Base-by-base conservation (phyloP, 805 yeast species). In the Yarrowia sp. region DNA sequence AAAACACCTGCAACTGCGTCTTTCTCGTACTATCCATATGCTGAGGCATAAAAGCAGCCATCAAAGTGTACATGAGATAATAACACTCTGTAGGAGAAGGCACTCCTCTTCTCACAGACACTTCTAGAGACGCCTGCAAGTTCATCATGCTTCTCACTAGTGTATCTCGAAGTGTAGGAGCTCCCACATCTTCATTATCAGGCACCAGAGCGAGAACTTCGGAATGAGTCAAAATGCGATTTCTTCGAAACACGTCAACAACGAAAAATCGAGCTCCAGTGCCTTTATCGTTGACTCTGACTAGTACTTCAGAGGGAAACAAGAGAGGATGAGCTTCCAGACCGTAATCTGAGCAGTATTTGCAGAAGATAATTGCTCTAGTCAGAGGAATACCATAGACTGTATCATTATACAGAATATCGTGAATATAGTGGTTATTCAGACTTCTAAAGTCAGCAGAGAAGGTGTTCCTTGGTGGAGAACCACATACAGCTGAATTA, bases 11-110 rank as follows among this genome's bases (percentile, higher is more conserved):
- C 39, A 55, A 17, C 11, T 55, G 61, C 2, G 61, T 55, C 17
- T 39, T 39, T 10, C 61, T 11, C 3, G 45, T 41, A 1, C 17
- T 13, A 31, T 55, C 61, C 61, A 55, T 55, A 2, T 55, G 61
- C 5, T 39, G 47, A 9, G 61, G 61, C 61, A 55, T 55, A 13
- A 55, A 55, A 3, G 61, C 45, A 3, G 45, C 47, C 61, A 55
- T 55, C 15, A 55, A 32, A 38, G 61, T 41, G 38, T 55, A 55
- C 61, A 55, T 55, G 13, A 55, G 47, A 8, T 55, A 55, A 31
- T 55, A 55, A 1, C 43, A 39, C 17, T 55, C 61, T 2, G 61
- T 55, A 4, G 61, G 61, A n/a, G 61, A 55, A 55, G 61, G 47
- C 8, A 55, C 47, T n/a, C 61, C 61, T 55, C 61, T 28, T 31